Evolutionary conservation across 305 asterid genomes (phyloP), one percentile per base, ranked within the genome.

Genomic region (Fraxinus angustifolia): DNA sequence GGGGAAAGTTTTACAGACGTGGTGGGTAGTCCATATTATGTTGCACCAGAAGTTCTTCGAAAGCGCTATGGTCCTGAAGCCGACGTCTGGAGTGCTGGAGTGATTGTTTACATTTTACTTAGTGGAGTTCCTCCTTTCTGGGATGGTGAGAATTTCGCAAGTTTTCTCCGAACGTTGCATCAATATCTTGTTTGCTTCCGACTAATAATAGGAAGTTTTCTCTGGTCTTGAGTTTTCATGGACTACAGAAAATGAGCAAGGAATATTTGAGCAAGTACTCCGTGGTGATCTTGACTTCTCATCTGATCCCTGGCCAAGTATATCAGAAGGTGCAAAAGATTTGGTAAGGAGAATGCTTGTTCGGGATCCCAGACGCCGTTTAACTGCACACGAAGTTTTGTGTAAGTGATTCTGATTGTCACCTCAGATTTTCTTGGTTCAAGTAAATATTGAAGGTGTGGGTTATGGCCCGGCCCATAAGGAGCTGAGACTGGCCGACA

Each of bases 51-150:
- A 87, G 96, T 92, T 88, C 94, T 92, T 81, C 85, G 83, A 80
- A 90, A 92, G 77, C 89, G 89, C 56, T 92, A 92, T 81, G 93
- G 96, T 83, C 93, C 93, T 26, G 96, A 88, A 84, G 92, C 96
- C 35, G 96, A 92, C 79, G 94, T 92, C 23, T 92, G 96, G 96
- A 92, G 96, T 85, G 96, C 94, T 75, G 96, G 96, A 80, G 96
- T 92, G 31, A 90, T 92, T 60, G 92, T 90, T 83, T 92, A 92
- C 88, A 92, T 92, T 83, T 86, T 92, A 87, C 90, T 92, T 30
- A 90, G 96, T 75, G 96, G 96, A 75, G 96, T 92, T 80, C 96
- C 96, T 86, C 96, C 96, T 1, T 92, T 90, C 65, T 92, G 96
- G 96, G 90, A 92, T 76, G 96, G 96, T 92, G 84, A 92, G 92